These are phyloP conservation scores for Collybia nuda DNA, from an alignment of 768 basidiomycete genomes.

Conservation along the genomic window DNA sequence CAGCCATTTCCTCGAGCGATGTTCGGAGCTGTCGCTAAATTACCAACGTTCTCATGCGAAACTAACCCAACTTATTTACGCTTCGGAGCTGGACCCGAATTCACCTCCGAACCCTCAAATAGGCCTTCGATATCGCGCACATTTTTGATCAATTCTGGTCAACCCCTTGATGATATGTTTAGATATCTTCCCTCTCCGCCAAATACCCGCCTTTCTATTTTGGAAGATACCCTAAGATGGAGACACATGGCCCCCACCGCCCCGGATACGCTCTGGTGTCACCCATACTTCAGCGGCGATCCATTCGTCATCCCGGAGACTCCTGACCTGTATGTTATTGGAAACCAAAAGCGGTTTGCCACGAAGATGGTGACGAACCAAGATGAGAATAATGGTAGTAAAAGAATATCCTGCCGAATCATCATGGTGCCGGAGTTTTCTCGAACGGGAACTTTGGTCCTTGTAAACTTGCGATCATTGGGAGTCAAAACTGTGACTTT, in stretches of 20 bases:
- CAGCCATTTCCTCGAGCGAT: conserved; percentile 91
- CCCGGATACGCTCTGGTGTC: conserved; percentile 98
- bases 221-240: conserved; percentile 85
- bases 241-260: conserved; percentile 98
- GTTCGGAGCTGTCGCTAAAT: conserved; percentile 67
- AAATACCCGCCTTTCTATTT: conserved; percentile 70
- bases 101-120: conserved; percentile 8
- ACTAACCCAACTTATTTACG: conserved; percentile 91
- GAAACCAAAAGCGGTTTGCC: conserved; percentile 82
- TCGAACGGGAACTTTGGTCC: conserved; percentile 72
- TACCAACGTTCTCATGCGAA: conserved; percentile 68
- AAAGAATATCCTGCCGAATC: conserved; percentile 55
- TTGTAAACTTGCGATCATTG: conserved; percentile 79
- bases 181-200: conserved; percentile 82
- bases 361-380: conserved; percentile 62
- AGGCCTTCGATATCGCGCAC: conserved; percentile 41
- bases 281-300: conserved; percentile 85
- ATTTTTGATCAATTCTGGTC: conserved; percentile 86
- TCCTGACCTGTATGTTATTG: conserved; percentile 91
- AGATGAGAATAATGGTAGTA: conserved; percentile 24
- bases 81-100: conserved; percentile 41
- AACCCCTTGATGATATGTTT: conserved; percentile 93
- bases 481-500: conserved; percentile 66
- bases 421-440: conserved; percentile 82
- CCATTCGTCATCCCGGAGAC: conserved; percentile 88